Evolutionary conservation across 257 asterid species (phyloP).

Genomic region (Solanum etuberosum): DNA sequence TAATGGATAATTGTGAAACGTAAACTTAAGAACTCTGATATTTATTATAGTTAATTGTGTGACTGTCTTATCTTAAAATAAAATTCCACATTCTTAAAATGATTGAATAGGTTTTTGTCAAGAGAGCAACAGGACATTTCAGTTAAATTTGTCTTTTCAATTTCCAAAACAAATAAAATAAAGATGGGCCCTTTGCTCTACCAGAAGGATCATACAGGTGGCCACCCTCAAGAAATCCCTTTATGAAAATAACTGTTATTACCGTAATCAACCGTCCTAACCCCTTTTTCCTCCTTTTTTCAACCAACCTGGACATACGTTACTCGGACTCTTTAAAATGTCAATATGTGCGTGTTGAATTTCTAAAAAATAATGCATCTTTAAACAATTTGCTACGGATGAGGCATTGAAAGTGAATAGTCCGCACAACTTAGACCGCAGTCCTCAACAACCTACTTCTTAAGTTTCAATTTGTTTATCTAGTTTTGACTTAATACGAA

Average conservation of each 20-base stretch:
- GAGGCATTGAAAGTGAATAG: not conserved
- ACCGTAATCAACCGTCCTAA: not conserved
- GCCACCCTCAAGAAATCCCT: not conserved
- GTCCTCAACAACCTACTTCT: too few relatives aligned
- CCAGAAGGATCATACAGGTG: not conserved
- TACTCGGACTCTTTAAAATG: too few relatives aligned
- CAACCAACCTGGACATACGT: not conserved
- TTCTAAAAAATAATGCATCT: too few relatives aligned
- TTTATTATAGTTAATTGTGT: not conserved
- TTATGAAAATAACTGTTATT: not conserved
- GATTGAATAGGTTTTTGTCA: not conserved
- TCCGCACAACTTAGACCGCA: too few relatives aligned
- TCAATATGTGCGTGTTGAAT: too few relatives aligned
- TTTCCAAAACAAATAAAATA: not conserved
- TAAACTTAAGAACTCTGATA: accelerated
- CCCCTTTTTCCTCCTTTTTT: not conserved
- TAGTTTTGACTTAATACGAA: too few relatives aligned
- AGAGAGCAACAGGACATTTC: not conserved
- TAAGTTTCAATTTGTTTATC: not conserved
- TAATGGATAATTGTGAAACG: accelerated
- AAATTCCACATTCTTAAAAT: too few relatives aligned
- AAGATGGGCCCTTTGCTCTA: not conserved
- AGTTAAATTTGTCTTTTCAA: not conserved
- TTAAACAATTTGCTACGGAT: too few relatives aligned
- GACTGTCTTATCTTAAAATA: not conserved